phyloP scores from a whole-genome alignment of 2,329 filamentous ascomycete genomes.

The Trichoderma afroharzianum region DNA sequence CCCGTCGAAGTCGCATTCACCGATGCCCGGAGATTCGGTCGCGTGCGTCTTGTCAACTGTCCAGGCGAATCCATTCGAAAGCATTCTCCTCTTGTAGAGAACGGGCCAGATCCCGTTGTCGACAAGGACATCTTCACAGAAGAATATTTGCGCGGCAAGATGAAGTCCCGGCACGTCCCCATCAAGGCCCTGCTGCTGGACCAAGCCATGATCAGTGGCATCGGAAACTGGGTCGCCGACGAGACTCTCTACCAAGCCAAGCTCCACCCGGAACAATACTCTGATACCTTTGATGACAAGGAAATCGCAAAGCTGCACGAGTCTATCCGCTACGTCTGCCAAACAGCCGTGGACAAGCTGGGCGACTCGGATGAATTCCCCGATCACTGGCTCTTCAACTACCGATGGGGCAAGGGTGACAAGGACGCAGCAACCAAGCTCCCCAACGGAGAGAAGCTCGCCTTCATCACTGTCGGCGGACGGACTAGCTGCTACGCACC shows the following conservation, averaged over 20 bases:
- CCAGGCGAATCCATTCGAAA: slow-evolving; percentile 71
- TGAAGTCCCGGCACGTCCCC: slow-evolving; percentile 75
- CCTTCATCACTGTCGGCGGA: slow-evolving; percentile 84
- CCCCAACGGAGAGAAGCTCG: slow-evolving; percentile 80
- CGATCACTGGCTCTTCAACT: slow-evolving; percentile 79
- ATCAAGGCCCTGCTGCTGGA: slow-evolving; percentile 87
- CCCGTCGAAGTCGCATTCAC: slow-evolving; percentile 71
- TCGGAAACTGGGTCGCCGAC: slow-evolving; percentile 97
- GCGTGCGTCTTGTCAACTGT: slow-evolving; percentile 80
- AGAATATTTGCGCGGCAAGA: slow-evolving; percentile 67
- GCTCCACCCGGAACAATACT: slow-evolving; percentile 90
- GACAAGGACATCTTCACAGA: slow-evolving; percentile 75
- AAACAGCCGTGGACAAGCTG: slow-evolving; percentile 71
- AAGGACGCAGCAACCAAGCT: slow-evolving; percentile 64
- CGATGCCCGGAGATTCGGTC: slow-evolving; percentile 73
- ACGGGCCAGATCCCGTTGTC: slow-evolving; percentile 87
- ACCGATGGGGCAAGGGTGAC: slow-evolving; percentile 87
- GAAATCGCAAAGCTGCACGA: slow-evolving; percentile 71
- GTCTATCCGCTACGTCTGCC: slow-evolving; percentile 73
- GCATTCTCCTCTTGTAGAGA: slow-evolving; percentile 76
- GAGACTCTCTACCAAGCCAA: slow-evolving; percentile 87
- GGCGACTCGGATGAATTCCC: slow-evolving; percentile 84
- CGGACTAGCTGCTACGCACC: slow-evolving; percentile 88
- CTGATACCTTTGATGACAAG: slow-evolving; percentile 69
- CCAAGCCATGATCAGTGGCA: slow-evolving; percentile 82